phyloP scores from a whole-genome alignment of 1,284 basidiomycete genomes.

The Anthracocystis walkeri region DNA sequence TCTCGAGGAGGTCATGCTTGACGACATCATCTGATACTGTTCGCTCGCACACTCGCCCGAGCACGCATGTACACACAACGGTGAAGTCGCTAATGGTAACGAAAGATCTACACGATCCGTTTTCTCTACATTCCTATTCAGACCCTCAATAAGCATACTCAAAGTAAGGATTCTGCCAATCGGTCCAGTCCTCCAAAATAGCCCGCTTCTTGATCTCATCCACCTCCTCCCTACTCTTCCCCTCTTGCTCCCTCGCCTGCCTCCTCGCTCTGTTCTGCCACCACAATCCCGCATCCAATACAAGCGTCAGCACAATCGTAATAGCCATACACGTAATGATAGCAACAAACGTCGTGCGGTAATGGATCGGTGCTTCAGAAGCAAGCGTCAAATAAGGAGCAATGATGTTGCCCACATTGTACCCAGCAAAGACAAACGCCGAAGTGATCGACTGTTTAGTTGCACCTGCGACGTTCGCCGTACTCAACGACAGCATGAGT shows the following conservation, averaged over 20 bases:
- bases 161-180: slow-evolving; percentile 51
- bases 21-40: not conserved
- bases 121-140: not conserved
- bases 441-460: slow-evolving; percentile 72
- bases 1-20: not conserved
- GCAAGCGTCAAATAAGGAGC: slow-evolving; percentile 68
- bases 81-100: not conserved
- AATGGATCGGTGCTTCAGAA: slow-evolving; percentile 68
- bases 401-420: slow-evolving; percentile 61
- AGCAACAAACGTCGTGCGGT: slow-evolving; percentile 72
- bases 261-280: slow-evolving; percentile 39
- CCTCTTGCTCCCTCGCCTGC: slow-evolving; percentile 17
- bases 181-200: slow-evolving; percentile 48
- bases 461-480: slow-evolving; percentile 71
- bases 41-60: not conserved
- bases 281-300: slow-evolving; percentile 40
- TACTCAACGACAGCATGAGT: slow-evolving; percentile 71
- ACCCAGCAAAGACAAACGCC: slow-evolving; percentile 71
- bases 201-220: slow-evolving; percentile 40
- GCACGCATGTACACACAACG: not conserved
- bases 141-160: slow-evolving; percentile 29
- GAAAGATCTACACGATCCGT: slow-evolving; percentile 15
- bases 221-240: slow-evolving; percentile 22
- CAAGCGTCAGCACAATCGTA: slow-evolving; percentile 42
- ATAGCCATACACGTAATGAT: slow-evolving; percentile 69